phyloP scores from a whole-genome alignment of 2,329 filamentous ascomycete genomes.

The Penicillium sp. region DNA sequence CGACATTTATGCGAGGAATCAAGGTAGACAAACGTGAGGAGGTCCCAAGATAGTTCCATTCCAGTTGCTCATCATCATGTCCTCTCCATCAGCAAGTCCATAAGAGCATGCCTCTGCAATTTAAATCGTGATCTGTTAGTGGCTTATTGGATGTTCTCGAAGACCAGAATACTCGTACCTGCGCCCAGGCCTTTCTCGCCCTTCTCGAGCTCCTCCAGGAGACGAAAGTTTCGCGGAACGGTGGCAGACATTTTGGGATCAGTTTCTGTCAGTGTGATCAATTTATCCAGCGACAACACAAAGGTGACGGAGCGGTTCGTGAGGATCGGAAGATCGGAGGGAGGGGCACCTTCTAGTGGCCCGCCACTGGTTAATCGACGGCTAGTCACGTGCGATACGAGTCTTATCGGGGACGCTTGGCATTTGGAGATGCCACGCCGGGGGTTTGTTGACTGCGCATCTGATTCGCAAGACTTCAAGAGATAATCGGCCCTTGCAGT shows the following conservation, averaged over 20 bases:
- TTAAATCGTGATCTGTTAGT: slow-evolving; percentile 34
- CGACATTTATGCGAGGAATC: slow-evolving; percentile 7
- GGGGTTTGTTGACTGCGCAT: slow-evolving; percentile 29
- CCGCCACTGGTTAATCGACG: slow-evolving; percentile 13
- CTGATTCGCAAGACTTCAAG: slow-evolving; percentile 18
- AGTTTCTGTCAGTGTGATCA: neutral
- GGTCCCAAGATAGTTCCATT: slow-evolving; percentile 97
- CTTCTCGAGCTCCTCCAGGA: slow-evolving; percentile 97
- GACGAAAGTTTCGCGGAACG: slow-evolving; percentile 92
- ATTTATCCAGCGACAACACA: slow-evolving; percentile 12
- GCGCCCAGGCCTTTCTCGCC: slow-evolving; percentile 96
- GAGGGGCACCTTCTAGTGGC: slow-evolving; percentile 30
- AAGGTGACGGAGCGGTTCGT: slow-evolving; percentile 13
- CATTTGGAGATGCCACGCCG: slow-evolving; percentile 34
- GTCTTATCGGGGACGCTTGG: slow-evolving; percentile 32
- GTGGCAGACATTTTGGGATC: slow-evolving; percentile 66
- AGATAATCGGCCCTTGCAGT: neutral
- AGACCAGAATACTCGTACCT: slow-evolving; percentile 52
- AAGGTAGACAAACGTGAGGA: slow-evolving; percentile 74
- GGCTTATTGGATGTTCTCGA: slow-evolving; percentile 17
- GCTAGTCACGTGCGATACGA: slow-evolving; percentile 32
- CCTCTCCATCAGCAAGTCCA: slow-evolving; percentile 90
- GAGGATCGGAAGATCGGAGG: slow-evolving; percentile 16
- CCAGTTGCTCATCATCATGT: slow-evolving; percentile 98
- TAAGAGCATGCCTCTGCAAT: slow-evolving; percentile 90